Percentiles rank a stretch among this genome's conserved stretches.
These are phyloP conservation scores for Lathyrus tuberosus DNA, from an alignment of 306 rosid species.

Conservation along the genomic window DNA sequence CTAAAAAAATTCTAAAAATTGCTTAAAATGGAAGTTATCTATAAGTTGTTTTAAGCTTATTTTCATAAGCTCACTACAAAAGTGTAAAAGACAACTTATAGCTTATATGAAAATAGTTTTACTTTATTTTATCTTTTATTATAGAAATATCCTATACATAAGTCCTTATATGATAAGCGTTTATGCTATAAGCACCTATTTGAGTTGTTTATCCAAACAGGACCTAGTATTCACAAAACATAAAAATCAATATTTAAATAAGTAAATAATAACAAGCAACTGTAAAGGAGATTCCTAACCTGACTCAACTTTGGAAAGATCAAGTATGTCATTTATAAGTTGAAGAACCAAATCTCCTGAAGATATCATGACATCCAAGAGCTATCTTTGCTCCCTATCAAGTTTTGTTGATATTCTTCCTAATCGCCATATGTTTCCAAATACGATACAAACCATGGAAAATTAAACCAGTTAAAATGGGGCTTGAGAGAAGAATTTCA, in stretches of 20 bases:
- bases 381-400: slow-evolving; percentile 81
- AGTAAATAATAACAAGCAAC: slow-evolving; percentile 2
- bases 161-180: no score
- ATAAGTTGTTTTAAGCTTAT: no score
- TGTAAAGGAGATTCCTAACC: slow-evolving; percentile 54
- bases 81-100: no score
- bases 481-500: no score
- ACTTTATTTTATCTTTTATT: background rate
- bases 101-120: background rate
- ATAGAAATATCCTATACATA: no score
- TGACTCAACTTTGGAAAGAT: slow-evolving; percentile 99
- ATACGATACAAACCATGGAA: no score
- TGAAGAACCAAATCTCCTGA: slow-evolving; percentile 99
- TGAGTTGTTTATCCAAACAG: background rate
- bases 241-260: slow-evolving; percentile 2
- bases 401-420: slow-evolving; percentile 90
- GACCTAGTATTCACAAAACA: slow-evolving; percentile 7
- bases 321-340: slow-evolving; percentile 96
- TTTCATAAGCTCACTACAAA: no score
- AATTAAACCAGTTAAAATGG: no score
- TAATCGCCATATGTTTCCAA: no score
- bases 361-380: slow-evolving; percentile 90
- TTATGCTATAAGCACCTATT: background rate
- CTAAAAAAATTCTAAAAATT: no score
- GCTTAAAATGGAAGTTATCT: no score